phyloP scores from a whole-genome alignment of 2,329 filamentous ascomycete species.

The Fusarium euwallaceae region DNA sequence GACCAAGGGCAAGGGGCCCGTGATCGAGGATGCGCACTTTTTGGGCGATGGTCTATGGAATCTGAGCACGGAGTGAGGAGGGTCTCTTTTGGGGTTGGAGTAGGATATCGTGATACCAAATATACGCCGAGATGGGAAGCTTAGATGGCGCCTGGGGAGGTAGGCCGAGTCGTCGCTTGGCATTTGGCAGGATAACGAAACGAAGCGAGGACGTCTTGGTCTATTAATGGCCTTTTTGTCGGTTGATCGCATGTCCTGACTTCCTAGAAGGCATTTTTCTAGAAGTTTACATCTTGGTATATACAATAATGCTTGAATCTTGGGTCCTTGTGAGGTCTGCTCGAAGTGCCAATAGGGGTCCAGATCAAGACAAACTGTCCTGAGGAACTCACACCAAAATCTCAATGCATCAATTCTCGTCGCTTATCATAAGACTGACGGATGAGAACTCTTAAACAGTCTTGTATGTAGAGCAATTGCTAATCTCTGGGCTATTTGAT shows the following conservation, averaged over 20 bases:
- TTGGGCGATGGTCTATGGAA: conserved; percentile 95
- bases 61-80: conserved; percentile 63
- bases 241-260: too few species aligned
- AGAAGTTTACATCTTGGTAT: too few species aligned
- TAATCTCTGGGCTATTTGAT: not conserved
- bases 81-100: not conserved
- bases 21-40: conserved; percentile 94
- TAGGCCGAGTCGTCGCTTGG: not conserved
- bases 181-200: not conserved
- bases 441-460: not conserved
- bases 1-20: conserved; percentile 92
- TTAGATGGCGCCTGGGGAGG: not conserved
- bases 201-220: not conserved
- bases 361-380: not conserved
- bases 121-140: conserved; percentile 8
- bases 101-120: conserved; percentile 40
- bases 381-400: not conserved
- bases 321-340: not conserved
- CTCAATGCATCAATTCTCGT: not conserved
- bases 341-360: too few species aligned
- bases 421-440: not conserved
- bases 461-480: not conserved
- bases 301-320: too few species aligned
- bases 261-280: too few species aligned
- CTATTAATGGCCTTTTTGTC: not conserved